Evolutionary conservation across 129 eudicot genomes (phyloP), one percentile per base, ranked within the genome.

Genomic region (Mikania micrantha): DNA sequence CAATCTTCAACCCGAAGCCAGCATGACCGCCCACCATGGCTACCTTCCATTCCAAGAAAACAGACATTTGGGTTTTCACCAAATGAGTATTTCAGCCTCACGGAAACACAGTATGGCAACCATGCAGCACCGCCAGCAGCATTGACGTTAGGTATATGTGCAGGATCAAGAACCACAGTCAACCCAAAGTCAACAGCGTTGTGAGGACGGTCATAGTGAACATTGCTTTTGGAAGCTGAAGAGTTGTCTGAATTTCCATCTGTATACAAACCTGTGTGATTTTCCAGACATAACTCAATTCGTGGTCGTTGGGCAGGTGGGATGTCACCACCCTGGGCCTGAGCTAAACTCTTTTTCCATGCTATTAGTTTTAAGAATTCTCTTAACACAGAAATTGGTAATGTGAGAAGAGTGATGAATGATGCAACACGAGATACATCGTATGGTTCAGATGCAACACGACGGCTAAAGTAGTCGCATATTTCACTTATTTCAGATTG

Each of bases 61-160:
- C 85, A 32, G 12, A 93, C 95, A 28, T 19, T 77, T 5, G 95
- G 90, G 36, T 79, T 89, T 56, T 93, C 99, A 11, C 90, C 90
- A 75, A 89, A 93, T 20, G 80, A 78, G 68, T 88, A 93, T 77
- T 83, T 86, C 77, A 93, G 72, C 74, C 96, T 81, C 54, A 93
- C 93, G 4, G 99, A 93, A 24, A 89, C 96, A 42, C 99, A 93
- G 58, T 93, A 93, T 1, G 99, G 96, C 83, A 93, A 79, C 99
- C 99, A 93, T 20, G 99, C 96, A 42, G 99, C 99, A 34, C 99
- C 99, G 15, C 99, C 99, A 22, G 96, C 96, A 16, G 99, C 96
- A 44, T 89, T 93, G 32, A 84, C 72, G 45, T 89, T 95, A 22
- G 99, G 99, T 57, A 88, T 84, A 64, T 82, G 93, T 6, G 92